These are phyloP conservation scores for Margaritispora aquatica DNA, from an alignment of 495 filamentous ascomycete species.

Conservation along the genomic window DNA sequence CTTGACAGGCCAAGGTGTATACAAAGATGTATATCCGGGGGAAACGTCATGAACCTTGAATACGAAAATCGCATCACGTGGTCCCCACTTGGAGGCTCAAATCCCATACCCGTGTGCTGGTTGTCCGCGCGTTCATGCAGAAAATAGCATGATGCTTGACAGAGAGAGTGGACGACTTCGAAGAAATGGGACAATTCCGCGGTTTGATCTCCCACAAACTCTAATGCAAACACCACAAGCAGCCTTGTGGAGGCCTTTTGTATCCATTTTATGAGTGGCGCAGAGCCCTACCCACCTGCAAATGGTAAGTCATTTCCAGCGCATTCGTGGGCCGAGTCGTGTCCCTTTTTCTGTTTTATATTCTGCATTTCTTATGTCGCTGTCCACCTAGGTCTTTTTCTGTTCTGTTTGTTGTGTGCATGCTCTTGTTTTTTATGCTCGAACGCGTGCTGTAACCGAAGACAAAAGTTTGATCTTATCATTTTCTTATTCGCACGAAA, in stretches of 20 bases:
- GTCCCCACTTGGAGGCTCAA: neutral
- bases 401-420: neutral
- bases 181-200: neutral
- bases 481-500: too few species aligned
- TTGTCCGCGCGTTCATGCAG: slow-evolving; percentile 15
- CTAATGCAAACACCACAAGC: neutral
- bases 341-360: slow-evolving; percentile 1
- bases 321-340: slow-evolving; percentile 13
- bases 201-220: slow-evolving; percentile 5
- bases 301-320: slow-evolving; percentile 9
- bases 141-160: slow-evolving; percentile 4
- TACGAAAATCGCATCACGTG: neutral
- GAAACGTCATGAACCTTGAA: neutral
- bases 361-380: neutral
- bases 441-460: neutral
- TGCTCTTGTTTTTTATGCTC: neutral
- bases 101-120: neutral
- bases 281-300: neutral
- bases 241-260: neutral
- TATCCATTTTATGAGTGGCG: slow-evolving; percentile 1
- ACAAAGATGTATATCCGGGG: neutral
- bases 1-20: neutral
- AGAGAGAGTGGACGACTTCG: neutral
- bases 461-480: too few species aligned
- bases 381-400: too few species aligned